Conservation (phyloP, 441 rosid genomes). For the Aleurites moluccanus region DNA sequence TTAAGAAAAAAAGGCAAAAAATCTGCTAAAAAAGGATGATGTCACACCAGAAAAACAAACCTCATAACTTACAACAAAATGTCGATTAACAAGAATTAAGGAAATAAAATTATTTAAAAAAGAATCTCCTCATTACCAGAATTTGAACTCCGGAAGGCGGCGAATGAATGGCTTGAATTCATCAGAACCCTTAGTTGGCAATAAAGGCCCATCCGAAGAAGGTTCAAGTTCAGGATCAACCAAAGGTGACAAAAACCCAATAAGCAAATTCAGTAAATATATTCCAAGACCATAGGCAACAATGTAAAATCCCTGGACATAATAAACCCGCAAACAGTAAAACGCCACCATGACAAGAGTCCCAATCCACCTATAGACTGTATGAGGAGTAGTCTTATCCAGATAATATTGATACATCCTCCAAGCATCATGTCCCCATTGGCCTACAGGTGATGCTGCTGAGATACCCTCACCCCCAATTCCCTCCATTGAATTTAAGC, state of each 20-base stretch:
- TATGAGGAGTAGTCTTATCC: conserved; percentile 81
- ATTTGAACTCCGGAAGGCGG: conserved; percentile 91
- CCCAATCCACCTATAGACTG: conserved; percentile 81
- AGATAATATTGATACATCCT: conserved; percentile 80
- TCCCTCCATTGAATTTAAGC: conserved; percentile 63
- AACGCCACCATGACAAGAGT: conserved; percentile 47
- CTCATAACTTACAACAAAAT: background rate
- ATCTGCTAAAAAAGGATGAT: background rate
- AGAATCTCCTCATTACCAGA: conserved; percentile 55
- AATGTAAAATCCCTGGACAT: conserved; percentile 78
- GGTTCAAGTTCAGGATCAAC: conserved; percentile 82
- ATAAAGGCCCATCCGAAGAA: conserved; percentile 70
- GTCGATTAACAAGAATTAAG: background rate
- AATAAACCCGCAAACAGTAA: conserved; percentile 64
- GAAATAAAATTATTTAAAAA: background rate
- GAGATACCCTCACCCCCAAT: conserved; percentile 61
- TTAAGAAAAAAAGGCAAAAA: no score
- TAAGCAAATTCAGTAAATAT: conserved; percentile 76
- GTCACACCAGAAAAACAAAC: background rate
- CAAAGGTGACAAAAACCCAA: conserved; percentile 89
- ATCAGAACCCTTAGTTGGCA: conserved; percentile 93
- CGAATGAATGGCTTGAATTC: conserved; percentile 96
- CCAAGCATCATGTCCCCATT: conserved; percentile 65
- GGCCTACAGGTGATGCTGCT: conserved; percentile 57
- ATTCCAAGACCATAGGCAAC: conserved; percentile 93